Base-by-base conservation (phyloP, 768 basidiomycete species). In the Phylloporus sp. region DNA sequence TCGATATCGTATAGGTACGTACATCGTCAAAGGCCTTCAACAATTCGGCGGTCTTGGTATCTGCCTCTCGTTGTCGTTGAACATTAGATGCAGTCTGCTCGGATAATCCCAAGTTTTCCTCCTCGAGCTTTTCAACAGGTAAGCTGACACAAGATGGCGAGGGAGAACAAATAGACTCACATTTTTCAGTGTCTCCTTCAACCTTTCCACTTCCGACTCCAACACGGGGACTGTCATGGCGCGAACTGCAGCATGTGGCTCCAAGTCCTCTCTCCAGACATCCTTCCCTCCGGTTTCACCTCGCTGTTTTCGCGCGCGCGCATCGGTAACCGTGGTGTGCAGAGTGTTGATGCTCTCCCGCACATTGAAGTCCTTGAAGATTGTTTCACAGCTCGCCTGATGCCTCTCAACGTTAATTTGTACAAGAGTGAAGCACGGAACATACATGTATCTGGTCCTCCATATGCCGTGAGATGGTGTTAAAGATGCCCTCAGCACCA, bases 311-410 rank as follows among this genome's bases (percentile, higher is more conserved):
- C 83, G 80, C 22, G 77, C 61, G 64, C 83, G 56, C 8, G 87
- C 88, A 28, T 88, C 87, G 11, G 74, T 80, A 1, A 91, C 81
- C 13, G 88, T 78, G 11, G 75, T 74, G 54, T 91, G 87, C 12
- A 91, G 73, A 4, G 74, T 75, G 63, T 91, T 88, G 28, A 91
- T 78, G 56, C 80, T 85, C 40, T 84, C 81, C 56, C 80, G 80
- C 2, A 86, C 81, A 45, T 80, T 74, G 59, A 86, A 84, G 49
- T 85, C 78, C 26, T 74, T 79, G 64, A 89, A 84, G n/a, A 91
- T 55, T 32, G 81, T 78, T 46, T 89, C 84, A 35, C 85, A 76
- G 54, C 84, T 80, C 32, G 79, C 77, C 86, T 89, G 47, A n/a
- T n/a, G 27, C 28, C n/a, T 46, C 15, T 12, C 36, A 4, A 31